These are phyloP conservation scores for Lotmaria passim DNA, from an alignment of 208 protist genomes.

Conservation along the genomic window DNA sequence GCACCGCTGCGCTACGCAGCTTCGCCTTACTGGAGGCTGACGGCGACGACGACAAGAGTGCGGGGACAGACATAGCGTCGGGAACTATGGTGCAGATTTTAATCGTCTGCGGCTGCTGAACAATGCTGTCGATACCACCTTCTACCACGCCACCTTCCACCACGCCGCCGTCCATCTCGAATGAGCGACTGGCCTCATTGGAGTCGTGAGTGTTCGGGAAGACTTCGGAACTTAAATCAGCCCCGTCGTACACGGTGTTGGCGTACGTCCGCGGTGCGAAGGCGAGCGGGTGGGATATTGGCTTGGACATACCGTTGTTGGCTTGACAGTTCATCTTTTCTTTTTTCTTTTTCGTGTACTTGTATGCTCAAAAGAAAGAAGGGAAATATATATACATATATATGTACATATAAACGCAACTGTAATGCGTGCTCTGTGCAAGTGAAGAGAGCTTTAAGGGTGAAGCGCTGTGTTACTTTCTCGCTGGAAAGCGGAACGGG, in stretches of 20 bases:
- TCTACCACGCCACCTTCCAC: not conserved
- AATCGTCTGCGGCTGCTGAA: not conserved
- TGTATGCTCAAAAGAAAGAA: not conserved
- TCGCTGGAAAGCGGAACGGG: no score
- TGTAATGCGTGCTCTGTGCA: not conserved
- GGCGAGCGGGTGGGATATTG: not conserved
- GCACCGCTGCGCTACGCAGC: constrained; percentile 6
- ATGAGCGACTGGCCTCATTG: constrained; percentile 10
- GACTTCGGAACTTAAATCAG: not conserved
- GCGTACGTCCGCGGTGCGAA: not conserved
- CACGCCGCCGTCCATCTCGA: not conserved
- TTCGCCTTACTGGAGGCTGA: no score
- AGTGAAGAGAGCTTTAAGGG: no score
- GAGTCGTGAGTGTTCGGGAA: not conserved
- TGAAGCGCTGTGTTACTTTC: no score
- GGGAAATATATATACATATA: no score
- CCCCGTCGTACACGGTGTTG: not conserved
- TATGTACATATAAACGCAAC: no score
- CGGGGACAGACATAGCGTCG: no score
- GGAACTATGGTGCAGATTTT: not conserved
- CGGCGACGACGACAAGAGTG: no score
- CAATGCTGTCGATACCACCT: no score
- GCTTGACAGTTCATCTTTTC: not conserved
- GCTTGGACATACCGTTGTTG: not conserved
- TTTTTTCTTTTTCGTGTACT: not conserved